Conservation (phyloP, 257 asterid genomes). For the Solanum chilense region DNA sequence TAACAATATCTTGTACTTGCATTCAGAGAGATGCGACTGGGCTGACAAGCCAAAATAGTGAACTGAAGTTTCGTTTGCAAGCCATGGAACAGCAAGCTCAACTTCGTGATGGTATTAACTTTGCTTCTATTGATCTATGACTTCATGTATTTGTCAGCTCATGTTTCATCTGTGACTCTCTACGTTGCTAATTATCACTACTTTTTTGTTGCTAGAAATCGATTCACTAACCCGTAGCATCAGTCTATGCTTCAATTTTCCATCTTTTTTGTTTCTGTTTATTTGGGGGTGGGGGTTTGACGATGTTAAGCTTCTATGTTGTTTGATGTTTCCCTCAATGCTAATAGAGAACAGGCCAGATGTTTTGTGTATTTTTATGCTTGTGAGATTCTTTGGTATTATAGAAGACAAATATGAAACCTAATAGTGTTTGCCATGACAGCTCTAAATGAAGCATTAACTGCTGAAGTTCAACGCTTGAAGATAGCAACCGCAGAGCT, state of each 20-base stretch:
- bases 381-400: background rate
- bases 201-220: background rate
- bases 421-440: constrained; percentile 1
- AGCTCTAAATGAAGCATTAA: constrained; percentile 53
- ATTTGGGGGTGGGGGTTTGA: background rate
- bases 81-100: constrained; percentile 68
- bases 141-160: background rate
- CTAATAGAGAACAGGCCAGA: background rate
- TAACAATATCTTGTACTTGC: background rate
- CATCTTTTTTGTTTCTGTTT: background rate
- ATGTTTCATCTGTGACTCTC: background rate
- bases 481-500: constrained; percentile 38
- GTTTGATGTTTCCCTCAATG: background rate
- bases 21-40: constrained; percentile 55
- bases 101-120: constrained; percentile 49
- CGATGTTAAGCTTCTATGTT: background rate
- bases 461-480: constrained; percentile 54
- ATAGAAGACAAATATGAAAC: background rate
- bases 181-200: background rate
- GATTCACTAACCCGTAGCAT: background rate
- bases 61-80: constrained; percentile 57
- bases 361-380: background rate
- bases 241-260: background rate
- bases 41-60: constrained; percentile 48
- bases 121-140: background rate